Base-by-base conservation (phyloP, 2,329 filamentous ascomycete species). In the Akanthomyces dipterigenus region DNA sequence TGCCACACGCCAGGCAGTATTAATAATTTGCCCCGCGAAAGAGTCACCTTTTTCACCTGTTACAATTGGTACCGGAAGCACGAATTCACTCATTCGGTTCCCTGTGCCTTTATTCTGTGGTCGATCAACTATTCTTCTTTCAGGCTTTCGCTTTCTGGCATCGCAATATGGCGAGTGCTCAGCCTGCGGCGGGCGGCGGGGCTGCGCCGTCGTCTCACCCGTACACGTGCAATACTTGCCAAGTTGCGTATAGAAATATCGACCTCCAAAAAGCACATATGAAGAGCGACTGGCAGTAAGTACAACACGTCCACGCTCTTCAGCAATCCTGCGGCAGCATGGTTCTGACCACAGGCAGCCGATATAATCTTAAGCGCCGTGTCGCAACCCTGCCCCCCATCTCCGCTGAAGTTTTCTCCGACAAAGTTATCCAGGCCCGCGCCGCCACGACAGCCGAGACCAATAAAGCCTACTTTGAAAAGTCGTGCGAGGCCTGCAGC, bases 221-320 rank as follows among this genome's bases (percentile, higher is more conserved):
- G 1, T 99, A 93, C 78, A 98, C 93, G 61, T 99, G 95, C 86
- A 99, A 98, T 76, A 95, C 93, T 62, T 99, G 95, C 73, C 91
- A 96, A 74, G 93, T 99, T 68, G 95, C 93, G 57, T 99, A 98
- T 77, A 88, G 93, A 67, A 92, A 91, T 72, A 92, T 90, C 73
- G 93, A 98, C 72, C 82, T 96, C 61, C 95, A 99, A 78, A 88
- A 95, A 73, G 88, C 86, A 42, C 95, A 99, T 73, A 99, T 99
- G 95, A 92, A 95, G 75, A 95, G 89, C 69, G 95, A 99, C 78
- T 99, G 95, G 95, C 93, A 99, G 89, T 95, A 82, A 78, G 90
- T 87, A 5, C 8, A 4, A 45, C n/a, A 22, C 16, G 8, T 16
- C 18, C 11, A 22, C 3, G 16, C 12, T 4, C 63, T 36, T n/a